Base-by-base conservation (phyloP, 805 yeast species). In the Starmerella bombicola region DNA sequence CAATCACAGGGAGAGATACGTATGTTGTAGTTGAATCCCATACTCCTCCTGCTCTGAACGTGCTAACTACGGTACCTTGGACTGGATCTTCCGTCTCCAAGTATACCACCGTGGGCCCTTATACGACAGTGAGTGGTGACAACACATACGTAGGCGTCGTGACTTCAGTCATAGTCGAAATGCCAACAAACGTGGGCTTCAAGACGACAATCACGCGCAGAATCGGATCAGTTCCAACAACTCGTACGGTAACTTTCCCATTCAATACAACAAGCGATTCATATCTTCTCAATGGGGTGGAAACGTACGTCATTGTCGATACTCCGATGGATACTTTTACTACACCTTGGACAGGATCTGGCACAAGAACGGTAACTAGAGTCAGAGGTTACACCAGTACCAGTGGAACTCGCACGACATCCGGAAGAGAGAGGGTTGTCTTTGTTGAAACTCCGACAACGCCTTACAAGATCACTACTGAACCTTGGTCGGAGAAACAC, bases 301-400 rank as follows among this genome's bases (percentile, higher is more conserved):
- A 40, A 16, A 36, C 44, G 5, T 19, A 22, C 3, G 44, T 41
- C 2, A 33, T 37, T 19, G 24, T 21, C 15, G 37, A 23, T 15
- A 30, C 40, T 10, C 44, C 44, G 6, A 40, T 29, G 3, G 30
- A n/a, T 9, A 40, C 39, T 8, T 8, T 29, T 19, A 35, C 36
- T 3, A 23, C 34, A 13, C 22, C 43, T 22, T 29, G 23, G 13
- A 40, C 21, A 8, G 43, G 43, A 3, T 29, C 21, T 10, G 28
- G 5, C 3, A 5, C 40, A 8, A 35, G 40, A 4, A 23, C 33
- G 23, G 13, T 30, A 5, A 35, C 40, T 4, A 18, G 15, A 13
- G 30, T 35, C 4, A 40, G 36, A 3, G 40, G 32, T 3, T 40
- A 40, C 29, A 40, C 43, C 12, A 12, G 5, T 5, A 25, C 21